Conservation (phyloP, 352 stramenopile species). For the Globisporangium echinulatum region DNA sequence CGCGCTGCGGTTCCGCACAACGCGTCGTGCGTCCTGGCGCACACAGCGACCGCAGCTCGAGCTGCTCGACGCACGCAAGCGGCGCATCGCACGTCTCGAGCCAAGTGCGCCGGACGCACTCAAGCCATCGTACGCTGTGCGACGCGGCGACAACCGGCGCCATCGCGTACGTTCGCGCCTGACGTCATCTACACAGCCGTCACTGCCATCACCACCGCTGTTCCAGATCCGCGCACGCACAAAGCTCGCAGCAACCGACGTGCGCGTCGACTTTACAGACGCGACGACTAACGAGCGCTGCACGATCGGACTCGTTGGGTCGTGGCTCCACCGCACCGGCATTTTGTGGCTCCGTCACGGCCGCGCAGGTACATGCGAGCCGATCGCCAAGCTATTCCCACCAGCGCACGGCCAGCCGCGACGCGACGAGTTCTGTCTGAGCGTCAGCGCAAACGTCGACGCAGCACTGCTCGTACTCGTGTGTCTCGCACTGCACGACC, state of each 20-base stretch:
- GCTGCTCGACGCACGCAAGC: not conserved
- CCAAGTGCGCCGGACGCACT: not conserved
- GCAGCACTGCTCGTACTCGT: constrained; percentile 1
- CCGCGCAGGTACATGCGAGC: too few relatives aligned
- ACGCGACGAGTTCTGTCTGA: constrained; percentile 1
- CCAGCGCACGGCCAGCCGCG: too few relatives aligned
- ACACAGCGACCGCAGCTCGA: not conserved
- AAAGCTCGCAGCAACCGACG: not conserved
- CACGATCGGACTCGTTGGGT: not conserved
- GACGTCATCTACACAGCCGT: not conserved
- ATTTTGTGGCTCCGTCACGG: too few relatives aligned
- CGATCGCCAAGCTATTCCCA: too few relatives aligned
- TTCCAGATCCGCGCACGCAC: constrained; percentile 1
- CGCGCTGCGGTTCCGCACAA: constrained; percentile 1
- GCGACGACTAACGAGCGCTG: not conserved
- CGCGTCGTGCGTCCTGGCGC: not conserved
- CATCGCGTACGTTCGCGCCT: not conserved
- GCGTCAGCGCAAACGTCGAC: constrained; percentile 3
- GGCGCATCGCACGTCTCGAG: not conserved
- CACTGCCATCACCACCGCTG: not conserved
- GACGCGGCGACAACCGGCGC: not conserved
- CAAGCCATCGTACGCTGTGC: not conserved
- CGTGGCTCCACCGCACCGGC: constrained; percentile 1
- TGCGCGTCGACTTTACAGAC: constrained; percentile 1
- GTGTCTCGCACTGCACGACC: constrained; percentile 3